A percentile compares a stretch with the other conserved stretches of the same genome.
Conservation (phyloP, 331 rosid genomes). For the Erythrophleum ivorense region DNA sequence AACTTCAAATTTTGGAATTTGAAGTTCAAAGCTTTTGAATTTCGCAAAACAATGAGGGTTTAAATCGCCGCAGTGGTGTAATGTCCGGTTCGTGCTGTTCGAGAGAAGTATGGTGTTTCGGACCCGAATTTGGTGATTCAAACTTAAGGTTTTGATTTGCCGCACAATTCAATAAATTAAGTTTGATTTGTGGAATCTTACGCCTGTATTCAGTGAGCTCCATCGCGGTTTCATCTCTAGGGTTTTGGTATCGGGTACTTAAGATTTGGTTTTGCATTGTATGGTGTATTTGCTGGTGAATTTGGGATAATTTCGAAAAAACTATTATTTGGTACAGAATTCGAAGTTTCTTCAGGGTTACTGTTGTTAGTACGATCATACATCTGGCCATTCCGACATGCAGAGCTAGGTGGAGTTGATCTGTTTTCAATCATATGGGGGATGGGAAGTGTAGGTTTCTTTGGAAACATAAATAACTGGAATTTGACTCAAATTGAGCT, state of each 20-base stretch:
- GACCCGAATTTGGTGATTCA: conserved; percentile 52
- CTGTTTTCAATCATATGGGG: conserved; percentile 54
- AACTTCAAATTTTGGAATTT: conserved; percentile 57
- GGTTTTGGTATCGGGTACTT: conserved; percentile 63
- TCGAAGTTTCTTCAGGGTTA: conserved; percentile 48
- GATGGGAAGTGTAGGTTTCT: conserved; percentile 56
- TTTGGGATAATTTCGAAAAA: conserved; percentile 49
- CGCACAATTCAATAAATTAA: conserved; percentile 43
- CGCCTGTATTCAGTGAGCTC: conserved; percentile 46
- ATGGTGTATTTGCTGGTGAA: conserved; percentile 50
- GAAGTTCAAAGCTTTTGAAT: conserved; percentile 65
- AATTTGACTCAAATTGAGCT: conserved; percentile 54
- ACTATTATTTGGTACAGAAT: conserved; percentile 44
- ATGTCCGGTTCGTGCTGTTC: conserved; percentile 50
- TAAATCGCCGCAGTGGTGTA: conserved; percentile 56
- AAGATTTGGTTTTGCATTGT: conserved; percentile 80
- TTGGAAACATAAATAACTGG: conserved; percentile 53
- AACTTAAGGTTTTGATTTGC: conserved; percentile 64
- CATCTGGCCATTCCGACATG: conserved; percentile 44
- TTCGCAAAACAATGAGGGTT: conserved; percentile 50
- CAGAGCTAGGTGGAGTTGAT: conserved; percentile 42
- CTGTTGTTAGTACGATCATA: conserved; percentile 42
- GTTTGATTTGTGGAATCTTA: conserved; percentile 41
- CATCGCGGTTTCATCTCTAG: conserved; percentile 77
- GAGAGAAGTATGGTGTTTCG: conserved; percentile 40